Base-by-base conservation (phyloP, 2,329 filamentous ascomycete species). In the Ceratocystis ficicola region DNA sequence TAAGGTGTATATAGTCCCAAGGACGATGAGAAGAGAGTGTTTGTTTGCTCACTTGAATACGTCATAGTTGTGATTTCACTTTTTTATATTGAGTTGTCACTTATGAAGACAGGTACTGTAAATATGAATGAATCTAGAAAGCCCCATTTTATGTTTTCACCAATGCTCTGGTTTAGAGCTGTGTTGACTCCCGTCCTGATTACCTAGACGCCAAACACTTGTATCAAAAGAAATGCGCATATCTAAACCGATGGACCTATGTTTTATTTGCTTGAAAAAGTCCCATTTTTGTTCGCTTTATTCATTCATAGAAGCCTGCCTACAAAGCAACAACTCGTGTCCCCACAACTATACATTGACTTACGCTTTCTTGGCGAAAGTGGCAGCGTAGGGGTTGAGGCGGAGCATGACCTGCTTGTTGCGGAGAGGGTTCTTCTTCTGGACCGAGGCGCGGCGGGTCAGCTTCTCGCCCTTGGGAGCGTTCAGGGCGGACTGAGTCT, bases 371-470 rank as follows among this genome's bases (percentile, higher is more conserved):
- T 95, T 90, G 73, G 86, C 82, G 81, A 95, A 99, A 70, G 89
- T 86, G 73, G 87, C 83, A 73, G 94, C 93, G 81, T 99, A 99
- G 70, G 94, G 94, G 88, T 99, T 99, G 79, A 99, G 89, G 75
- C 94, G 89, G 77, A 99, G 89, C 80, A 96, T 86, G 72, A 99
- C 88, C 85, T 97, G 94, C 86, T 91, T 95, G 89, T 99, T 99
- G 81, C 83, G 84, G 73, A 99, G 91, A 75, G 94, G 94, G 86
- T 99, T 99, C 92, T 97, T 97, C 91, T 99, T 99, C 86, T 96
- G 93, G 72, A 96, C 90, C 75, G 84, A 81, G 72, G 83, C 81
- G 76, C 94, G 90, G 86, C 96, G 96, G 80, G 91, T 95, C 76
- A 86, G 80, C 76, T 90, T 86, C 73, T 88, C 86, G 73, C 94